Percentiles rank a stretch among this genome's conserved stretches.
phyloP scores from a whole-genome alignment of 2,329 filamentous ascomycete species.

The Calonectria naviculata region DNA sequence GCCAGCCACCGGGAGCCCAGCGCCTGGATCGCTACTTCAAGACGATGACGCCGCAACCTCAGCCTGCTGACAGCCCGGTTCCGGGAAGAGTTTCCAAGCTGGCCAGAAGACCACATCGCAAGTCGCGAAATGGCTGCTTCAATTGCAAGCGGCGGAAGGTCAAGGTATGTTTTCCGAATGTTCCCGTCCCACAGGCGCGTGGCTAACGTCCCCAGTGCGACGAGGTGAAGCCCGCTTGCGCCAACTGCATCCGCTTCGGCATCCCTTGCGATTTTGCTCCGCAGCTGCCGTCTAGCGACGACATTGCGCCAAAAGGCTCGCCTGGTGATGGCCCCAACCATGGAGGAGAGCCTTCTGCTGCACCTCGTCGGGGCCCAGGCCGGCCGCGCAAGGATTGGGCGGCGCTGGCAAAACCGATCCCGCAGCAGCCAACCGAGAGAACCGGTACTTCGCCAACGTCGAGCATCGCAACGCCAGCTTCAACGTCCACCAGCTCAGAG shows the following conservation, averaged over 20 bases:
- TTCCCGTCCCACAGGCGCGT: not conserved
- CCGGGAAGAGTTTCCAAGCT: constrained; percentile 40
- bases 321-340: constrained; percentile 27
- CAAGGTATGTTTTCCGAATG: constrained; percentile 35
- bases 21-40: not conserved
- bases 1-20: not conserved
- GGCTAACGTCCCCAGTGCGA: constrained; percentile 38
- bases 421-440: constrained; percentile 29
- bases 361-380: constrained; percentile 42
- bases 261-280: constrained; percentile 43
- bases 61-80: constrained; percentile 36
- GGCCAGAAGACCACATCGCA: constrained; percentile 43
- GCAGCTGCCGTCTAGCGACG: constrained; percentile 30
- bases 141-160: constrained; percentile 47
- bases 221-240: constrained; percentile 45
- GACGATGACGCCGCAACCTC: constrained; percentile 37
- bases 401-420: constrained; percentile 33
- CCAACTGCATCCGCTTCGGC: constrained; percentile 46
- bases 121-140: constrained; percentile 44
- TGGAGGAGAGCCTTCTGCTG: constrained; percentile 25
- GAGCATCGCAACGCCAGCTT: constrained; percentile 32
- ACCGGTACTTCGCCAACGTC: constrained; percentile 37
- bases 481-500: constrained; percentile 34
- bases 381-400: constrained; percentile 46
- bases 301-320: constrained; percentile 28